Evolutionary conservation across 257 asterid species (phyloP), one percentile per base, ranked within the genome.

Genomic region (Solanum dulcamara): DNA sequence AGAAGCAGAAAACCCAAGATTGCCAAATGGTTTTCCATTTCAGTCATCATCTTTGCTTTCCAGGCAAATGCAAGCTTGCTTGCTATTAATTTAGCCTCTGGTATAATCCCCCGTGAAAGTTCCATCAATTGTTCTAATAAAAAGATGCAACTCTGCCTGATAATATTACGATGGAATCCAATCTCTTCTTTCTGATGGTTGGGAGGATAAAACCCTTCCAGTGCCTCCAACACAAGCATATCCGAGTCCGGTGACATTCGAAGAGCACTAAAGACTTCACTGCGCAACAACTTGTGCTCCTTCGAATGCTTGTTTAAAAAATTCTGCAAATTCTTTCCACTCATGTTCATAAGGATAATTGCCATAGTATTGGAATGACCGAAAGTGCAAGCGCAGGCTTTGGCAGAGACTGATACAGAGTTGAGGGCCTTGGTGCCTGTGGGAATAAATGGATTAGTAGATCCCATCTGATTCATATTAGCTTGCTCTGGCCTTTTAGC

Each of bases 1-100:
- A 93, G 87, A 68, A 87, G 89, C 91, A 93, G 87, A 89, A 93
- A 90, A 42, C 86, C 90, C 80, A 90, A 37, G 24, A 88, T 86
- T 85, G 84, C 89, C 89, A 86, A 48, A 20, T 86, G 60, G 85
- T 90, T 85, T 81, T 85, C 86, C 62, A 46, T 77, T 46, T 46
- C 83, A 80, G 80, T 22, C 50, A 46, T 55, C 83, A 77, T 77
- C 42, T 77, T 77, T 11, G 84, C 89, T 87, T 90, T 90, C 94
- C 94, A 91, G 18, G 83, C 89, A 67, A 6, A 10, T 24, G 93
- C 92, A 82, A 93, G 87, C 81, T 84, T 84, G 37, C 81, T 44
- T 50, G 96, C 94, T 84, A 84, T 87, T 82, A 83, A 88, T 55
- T 57, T 89, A 67, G 87, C 86, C 79, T 75, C 44, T 64, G 88